Evolutionary conservation across 2,329 filamentous ascomycete species (phyloP), one percentile per base, ranked within the genome.

Genomic region (Colletotrichum liaoningense): DNA sequence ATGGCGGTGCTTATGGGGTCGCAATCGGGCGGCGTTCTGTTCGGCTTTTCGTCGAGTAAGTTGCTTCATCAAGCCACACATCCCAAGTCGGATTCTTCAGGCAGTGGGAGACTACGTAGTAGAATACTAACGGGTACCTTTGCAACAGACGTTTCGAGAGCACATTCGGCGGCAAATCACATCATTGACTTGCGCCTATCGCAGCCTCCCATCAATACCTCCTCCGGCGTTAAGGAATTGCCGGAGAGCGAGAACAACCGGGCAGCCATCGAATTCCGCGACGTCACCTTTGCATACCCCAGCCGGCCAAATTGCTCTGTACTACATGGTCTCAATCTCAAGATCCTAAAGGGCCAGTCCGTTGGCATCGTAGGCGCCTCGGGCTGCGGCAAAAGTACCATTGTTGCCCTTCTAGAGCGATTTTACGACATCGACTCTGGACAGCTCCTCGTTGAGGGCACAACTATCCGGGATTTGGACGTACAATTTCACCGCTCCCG

Each of bases 301-400:
- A 67, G 79, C 68, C 71, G 79, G 65, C 74, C 78, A 60, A 38
- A 78, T 77, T 73, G 75, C 19, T 72, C 77, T 69, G 76, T 80
- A 78, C 74, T 82, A 1, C 72, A 81, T 30, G 78, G 81, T 22
- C 75, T 86, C 22, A 74, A 71, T 26, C 56, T 75, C 9, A 62
- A 82, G 60, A 83, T 87, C 73, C 76, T 81, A 62, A 83, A 82
- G 2, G 87, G 87, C 12, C 82, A 88, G 46, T 89, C 86, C 55
- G 81, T 86, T 2, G 89, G 88, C 1, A 82, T 90, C 42, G 89
- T 91, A 0, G 89, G 89, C 5, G 80, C 86, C 9, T 88, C 86
- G 0, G 88, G 89, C 4, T 89, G 87, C 65, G 89, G 89, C 1
- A 93, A 92, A 77, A 90, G 87, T 1, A 92, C 90, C 1, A 88